A percentile compares a stretch with the other conserved stretches of the same genome.
phyloP scores from a whole-genome alignment of 495 filamentous ascomycete genomes.

The Astrothelium subdiscretum region DNA sequence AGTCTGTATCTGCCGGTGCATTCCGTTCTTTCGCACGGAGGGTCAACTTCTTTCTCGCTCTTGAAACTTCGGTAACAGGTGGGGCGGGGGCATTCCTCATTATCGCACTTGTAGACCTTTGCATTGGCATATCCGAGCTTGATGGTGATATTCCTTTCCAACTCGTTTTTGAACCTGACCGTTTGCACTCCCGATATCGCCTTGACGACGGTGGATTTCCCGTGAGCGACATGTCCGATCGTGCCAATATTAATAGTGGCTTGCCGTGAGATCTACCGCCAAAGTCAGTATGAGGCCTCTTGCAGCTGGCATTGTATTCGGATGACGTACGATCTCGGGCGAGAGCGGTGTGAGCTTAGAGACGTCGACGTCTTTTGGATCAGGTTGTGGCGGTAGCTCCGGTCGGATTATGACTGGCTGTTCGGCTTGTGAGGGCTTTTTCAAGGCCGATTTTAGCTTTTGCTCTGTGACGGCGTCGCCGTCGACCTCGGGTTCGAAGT shows the following conservation, averaged over 20 bases:
- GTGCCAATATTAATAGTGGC: constrained; percentile 99
- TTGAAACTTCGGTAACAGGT: constrained; percentile 95
- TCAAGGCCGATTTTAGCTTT: constrained; percentile 55
- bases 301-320: too few relatives aligned
- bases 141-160: constrained; percentile 98
- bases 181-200: constrained; percentile 98
- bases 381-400: constrained; percentile 58
- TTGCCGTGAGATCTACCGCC: constrained; percentile 62
- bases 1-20: constrained; percentile 76
- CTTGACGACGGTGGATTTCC: constrained; percentile 97
- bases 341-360: constrained; percentile 68
- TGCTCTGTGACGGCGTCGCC: constrained; percentile 19
- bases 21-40: constrained; percentile 85
- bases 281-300: background rate
- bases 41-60: constrained; percentile 95
- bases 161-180: constrained; percentile 97
- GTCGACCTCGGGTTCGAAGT: constrained; percentile 20
- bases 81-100: constrained; percentile 75
- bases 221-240: constrained; percentile 97
- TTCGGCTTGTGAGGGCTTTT: constrained; percentile 40
- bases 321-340: constrained; percentile 55
- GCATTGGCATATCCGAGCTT: constrained; percentile 99
- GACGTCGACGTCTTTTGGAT: constrained; percentile 75
- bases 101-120: constrained; percentile 99
- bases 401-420: constrained; percentile 56